These are phyloP conservation scores for Escovopsis sp. DNA, from an alignment of 2,329 filamentous ascomycete species.

Conservation along the genomic window DNA sequence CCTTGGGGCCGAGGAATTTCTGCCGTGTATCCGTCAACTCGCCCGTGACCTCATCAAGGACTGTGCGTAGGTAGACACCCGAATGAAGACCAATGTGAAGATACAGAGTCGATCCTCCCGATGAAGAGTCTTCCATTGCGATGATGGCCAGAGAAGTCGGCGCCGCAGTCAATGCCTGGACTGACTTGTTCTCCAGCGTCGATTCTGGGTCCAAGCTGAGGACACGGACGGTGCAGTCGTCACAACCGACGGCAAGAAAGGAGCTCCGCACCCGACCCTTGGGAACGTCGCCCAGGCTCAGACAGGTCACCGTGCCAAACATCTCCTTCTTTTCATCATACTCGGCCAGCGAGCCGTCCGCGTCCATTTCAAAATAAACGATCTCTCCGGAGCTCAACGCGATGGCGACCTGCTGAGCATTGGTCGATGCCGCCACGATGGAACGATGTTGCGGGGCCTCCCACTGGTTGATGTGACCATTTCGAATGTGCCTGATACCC, in stretches of 20 bases:
- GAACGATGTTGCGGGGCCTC: constrained; percentile 83
- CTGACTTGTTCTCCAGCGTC: constrained; percentile 82
- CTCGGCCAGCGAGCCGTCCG: constrained; percentile 78
- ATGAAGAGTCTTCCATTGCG: constrained; percentile 87
- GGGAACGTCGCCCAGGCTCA: constrained; percentile 88
- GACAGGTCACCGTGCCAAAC: constrained; percentile 84
- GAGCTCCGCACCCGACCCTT: constrained; percentile 79
- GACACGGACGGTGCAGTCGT: constrained; percentile 90
- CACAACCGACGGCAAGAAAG: constrained; percentile 90
- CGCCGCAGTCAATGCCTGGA: constrained; percentile 82
- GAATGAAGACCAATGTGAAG: constrained; percentile 93
- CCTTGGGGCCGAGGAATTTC: constrained; percentile 83
- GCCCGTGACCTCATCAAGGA: constrained; percentile 88
- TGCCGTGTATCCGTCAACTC: constrained; percentile 90
- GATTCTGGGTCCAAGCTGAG: constrained; percentile 80
- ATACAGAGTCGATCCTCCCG: constrained; percentile 76
- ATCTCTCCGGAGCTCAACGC: constrained; percentile 93
- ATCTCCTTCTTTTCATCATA: constrained; percentile 93
- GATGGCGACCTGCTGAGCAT: constrained; percentile 82
- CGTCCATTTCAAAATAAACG: constrained; percentile 95
- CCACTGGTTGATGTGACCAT: constrained; percentile 80
- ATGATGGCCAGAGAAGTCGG: constrained; percentile 85
- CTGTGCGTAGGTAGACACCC: constrained; percentile 88
- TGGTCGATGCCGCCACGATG: constrained; percentile 87
- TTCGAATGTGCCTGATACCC: constrained; percentile 78